phyloP scores from a whole-genome alignment of 371 early-diverging fungal genomes.

The Syncephalastrum racemosum region DNA sequence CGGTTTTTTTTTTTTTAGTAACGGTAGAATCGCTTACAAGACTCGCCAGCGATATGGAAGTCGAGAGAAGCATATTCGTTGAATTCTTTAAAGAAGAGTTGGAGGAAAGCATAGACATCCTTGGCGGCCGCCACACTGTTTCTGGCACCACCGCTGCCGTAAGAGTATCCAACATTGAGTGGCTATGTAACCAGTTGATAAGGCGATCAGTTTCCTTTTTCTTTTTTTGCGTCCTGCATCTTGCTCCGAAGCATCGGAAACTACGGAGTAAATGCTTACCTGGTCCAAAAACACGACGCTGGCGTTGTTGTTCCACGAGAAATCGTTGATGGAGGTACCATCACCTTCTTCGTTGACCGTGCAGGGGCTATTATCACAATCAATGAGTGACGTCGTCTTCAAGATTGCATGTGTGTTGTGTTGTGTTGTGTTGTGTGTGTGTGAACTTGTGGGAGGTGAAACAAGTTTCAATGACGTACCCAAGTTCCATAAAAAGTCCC shows the following conservation, averaged over 20 bases:
- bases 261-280: slow-evolving; percentile 11
- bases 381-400: not conserved
- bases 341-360: slow-evolving; percentile 60
- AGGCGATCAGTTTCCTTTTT: too few relatives aligned
- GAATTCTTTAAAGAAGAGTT: slow-evolving; percentile 72
- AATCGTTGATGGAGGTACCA: slow-evolving; percentile 49
- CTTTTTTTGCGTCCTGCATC: too few relatives aligned
- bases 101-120: slow-evolving; percentile 67
- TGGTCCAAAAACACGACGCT: slow-evolving; percentile 87
- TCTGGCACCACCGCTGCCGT: slow-evolving; percentile 51
- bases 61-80: slow-evolving; percentile 34
- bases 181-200: slow-evolving; percentile 32
- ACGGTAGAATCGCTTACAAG: slow-evolving; percentile 34
- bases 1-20: slow-evolving; percentile 6
- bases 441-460: not conserved
- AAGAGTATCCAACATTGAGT: slow-evolving; percentile 72
- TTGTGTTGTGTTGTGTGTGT: too few relatives aligned
- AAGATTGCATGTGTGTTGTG: not conserved
- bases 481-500: slow-evolving; percentile 85
- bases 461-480: slow-evolving; percentile 16
- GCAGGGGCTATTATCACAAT: slow-evolving; percentile 51
- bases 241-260: not conserved
- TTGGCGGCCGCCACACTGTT: slow-evolving; percentile 50
- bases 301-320: slow-evolving; percentile 82
- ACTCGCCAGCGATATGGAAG: slow-evolving; percentile 70